Evolutionary conservation across 805 yeast genomes (phyloP).

Genomic region (Yamadazyma paraphyllophila): DNA sequence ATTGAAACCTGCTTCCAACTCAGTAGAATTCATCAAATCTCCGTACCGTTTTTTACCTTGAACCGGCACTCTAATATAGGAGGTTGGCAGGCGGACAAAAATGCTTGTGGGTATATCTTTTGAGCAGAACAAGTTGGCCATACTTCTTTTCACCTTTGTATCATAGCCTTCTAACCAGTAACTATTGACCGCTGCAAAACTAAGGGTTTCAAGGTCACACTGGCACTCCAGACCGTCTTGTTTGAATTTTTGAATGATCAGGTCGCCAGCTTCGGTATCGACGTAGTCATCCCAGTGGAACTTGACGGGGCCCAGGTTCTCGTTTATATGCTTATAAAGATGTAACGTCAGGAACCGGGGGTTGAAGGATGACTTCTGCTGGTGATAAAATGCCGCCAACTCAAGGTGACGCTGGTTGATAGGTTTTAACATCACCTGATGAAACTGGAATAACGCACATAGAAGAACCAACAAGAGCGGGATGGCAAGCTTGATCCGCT

Average conservation of each 20-base stretch:
- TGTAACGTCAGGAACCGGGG: conserved; percentile 21
- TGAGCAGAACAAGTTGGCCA: conserved; percentile 33
- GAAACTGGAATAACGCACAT: conserved; percentile 13
- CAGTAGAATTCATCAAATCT: neutral
- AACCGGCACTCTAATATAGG: conserved; percentile 29
- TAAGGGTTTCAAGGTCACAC: conserved; percentile 21
- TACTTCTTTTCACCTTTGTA: conserved; percentile 31
- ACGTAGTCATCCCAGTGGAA: conserved; percentile 43
- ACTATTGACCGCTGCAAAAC: conserved; percentile 28
- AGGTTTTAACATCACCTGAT: conserved; percentile 12
- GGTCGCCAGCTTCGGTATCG: conserved; percentile 26
- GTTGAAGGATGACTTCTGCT: conserved; percentile 22
- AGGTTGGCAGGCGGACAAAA: conserved; percentile 23
- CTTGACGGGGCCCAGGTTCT: neutral
- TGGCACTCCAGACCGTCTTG: conserved; percentile 18
- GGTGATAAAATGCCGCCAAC: conserved; percentile 21
- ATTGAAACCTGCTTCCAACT: neutral
- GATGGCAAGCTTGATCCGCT: conserved; percentile 16
- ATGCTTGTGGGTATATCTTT: conserved; percentile 28
- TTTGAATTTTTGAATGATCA: conserved; percentile 18
- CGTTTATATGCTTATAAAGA: conserved; percentile 12
- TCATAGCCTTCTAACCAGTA: conserved; percentile 33
- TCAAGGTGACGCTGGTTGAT: conserved; percentile 24
- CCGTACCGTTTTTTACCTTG: conserved; percentile 24
- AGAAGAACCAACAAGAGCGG: conserved; percentile 12